phyloP scores from a whole-genome alignment of 805 yeast species.

The Teunomyces pallodes region DNA sequence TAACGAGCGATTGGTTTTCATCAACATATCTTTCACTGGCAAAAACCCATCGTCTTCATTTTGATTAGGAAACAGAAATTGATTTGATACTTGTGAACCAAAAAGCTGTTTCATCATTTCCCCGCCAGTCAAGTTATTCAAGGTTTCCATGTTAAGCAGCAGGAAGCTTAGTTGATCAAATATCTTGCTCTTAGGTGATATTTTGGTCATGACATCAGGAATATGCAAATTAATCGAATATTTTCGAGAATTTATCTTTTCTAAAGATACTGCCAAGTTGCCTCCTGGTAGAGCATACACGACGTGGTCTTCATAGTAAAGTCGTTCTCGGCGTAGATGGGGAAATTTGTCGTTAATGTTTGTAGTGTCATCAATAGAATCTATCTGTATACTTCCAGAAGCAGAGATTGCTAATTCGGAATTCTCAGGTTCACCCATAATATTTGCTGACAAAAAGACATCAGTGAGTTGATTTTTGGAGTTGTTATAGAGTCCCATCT shows the following conservation, averaged over 20 bases:
- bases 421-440: slow-evolving; percentile 19
- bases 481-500: slow-evolving; percentile 23
- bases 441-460: slow-evolving; percentile 24
- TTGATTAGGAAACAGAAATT: slow-evolving; percentile 18
- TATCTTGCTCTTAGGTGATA: slow-evolving; percentile 27
- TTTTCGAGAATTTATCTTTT: slow-evolving; percentile 33
- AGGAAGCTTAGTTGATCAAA: slow-evolving; percentile 11
- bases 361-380: background rate
- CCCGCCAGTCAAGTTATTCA: slow-evolving; percentile 10
- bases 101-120: slow-evolving; percentile 12
- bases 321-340: slow-evolving; percentile 25
- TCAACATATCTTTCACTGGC: slow-evolving; percentile 14
- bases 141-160: slow-evolving; percentile 9
- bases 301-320: slow-evolving; percentile 26
- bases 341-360: slow-evolving; percentile 24
- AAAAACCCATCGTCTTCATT: slow-evolving; percentile 9
- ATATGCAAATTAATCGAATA: slow-evolving; percentile 38
- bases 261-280: slow-evolving; percentile 35
- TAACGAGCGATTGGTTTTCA: background rate
- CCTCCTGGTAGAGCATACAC: slow-evolving; percentile 29
- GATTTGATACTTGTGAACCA: slow-evolving; percentile 10
- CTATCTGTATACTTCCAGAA: slow-evolving; percentile 5
- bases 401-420: slow-evolving; percentile 17
- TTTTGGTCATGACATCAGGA: slow-evolving; percentile 38
- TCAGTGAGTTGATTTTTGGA: slow-evolving; percentile 23